These are phyloP conservation scores for Fusarium paranaense DNA, from an alignment of 2,329 filamentous ascomycete genomes.

Conservation along the genomic window DNA sequence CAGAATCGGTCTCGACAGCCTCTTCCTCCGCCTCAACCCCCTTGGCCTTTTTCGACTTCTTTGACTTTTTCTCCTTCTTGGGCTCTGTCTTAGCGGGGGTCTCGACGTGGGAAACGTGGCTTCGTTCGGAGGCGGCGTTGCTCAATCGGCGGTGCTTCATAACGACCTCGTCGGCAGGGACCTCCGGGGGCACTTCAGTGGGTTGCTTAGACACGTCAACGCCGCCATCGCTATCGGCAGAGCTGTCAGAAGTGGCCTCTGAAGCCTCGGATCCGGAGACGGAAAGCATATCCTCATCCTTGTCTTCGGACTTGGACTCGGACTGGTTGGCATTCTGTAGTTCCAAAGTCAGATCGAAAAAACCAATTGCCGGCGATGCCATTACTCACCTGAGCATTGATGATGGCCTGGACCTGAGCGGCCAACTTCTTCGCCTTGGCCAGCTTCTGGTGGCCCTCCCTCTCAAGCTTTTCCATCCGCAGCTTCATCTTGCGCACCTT, in stretches of 20 bases:
- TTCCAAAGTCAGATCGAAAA: not conserved
- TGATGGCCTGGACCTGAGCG: conserved; percentile 43
- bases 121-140: conserved; percentile 44
- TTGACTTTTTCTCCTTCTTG: conserved; percentile 45
- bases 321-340: conserved; percentile 23
- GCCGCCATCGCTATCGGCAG: conserved; percentile 41
- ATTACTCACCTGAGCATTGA: conserved; percentile 38
- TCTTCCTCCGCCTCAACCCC: conserved; percentile 27
- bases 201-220: conserved; percentile 33
- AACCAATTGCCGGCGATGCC: not conserved
- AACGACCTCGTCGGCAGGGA: conserved; percentile 46
- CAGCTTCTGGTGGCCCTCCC: conserved; percentile 52
- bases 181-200: conserved; percentile 34
- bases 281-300: conserved; percentile 34
- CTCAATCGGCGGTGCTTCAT: conserved; percentile 49
- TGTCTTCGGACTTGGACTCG: conserved; percentile 27
- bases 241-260: conserved; percentile 31
- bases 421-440: conserved; percentile 52
- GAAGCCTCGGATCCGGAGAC: conserved; percentile 34
- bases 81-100: conserved; percentile 32
- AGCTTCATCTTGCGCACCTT: conserved; percentile 50
- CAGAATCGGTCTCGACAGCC: conserved; percentile 6
- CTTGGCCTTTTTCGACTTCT: conserved; percentile 30
- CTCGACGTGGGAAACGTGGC: conserved; percentile 30
- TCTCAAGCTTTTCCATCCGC: conserved; percentile 52